Evolutionary conservation across 1,139 yeast species (phyloP), one percentile per base, ranked within the genome.

Genomic region (Lodderomyces beijingensis): DNA sequence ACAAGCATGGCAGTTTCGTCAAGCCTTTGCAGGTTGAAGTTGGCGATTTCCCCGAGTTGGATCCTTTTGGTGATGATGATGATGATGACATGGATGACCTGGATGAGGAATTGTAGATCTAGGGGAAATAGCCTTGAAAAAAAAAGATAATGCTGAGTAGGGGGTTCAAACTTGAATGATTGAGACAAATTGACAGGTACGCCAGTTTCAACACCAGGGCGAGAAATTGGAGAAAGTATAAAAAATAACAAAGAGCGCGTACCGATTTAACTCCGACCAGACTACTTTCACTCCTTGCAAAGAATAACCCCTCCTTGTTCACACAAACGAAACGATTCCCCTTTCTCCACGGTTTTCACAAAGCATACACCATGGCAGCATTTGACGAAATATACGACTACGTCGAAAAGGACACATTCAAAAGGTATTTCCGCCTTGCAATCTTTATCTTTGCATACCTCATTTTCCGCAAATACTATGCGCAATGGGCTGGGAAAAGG

Each of bases 1-100:
- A 43, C 1, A 59, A 60, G 20, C 73, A 72, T 41, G 79, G 79
- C 1, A 69, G 76, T 36, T 72, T 74, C 47, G 66, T 74, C 15
- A 62, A 60, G 38, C 78, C 79, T 2, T 55, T 53, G 34, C 63
- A 59, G 36, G 70, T 74, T 6, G 76, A 70, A 41, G 65, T 66
- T 16, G 81, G 80, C 1, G 77, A 74, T 37, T 74, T 60, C 36
- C 76, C 78, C 0, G 73, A 67, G 37, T 39, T 60, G 25, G 64
- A 58, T 34, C 62, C 65, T 10, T 67, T 69, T 42, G 65, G 47
- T 14, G n/a, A n/a, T n/a, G n/a, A n/a, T n/a, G 62, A 62, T 30
- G 68, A 59, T 31, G 72, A 65, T 23, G 70, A 65, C 28, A 16
- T 14, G 16, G 29, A 26, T 10, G 44, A 41, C 27, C 31, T 35